Evolutionary conservation across 1,284 basidiomycete species (phyloP).

Genomic region (Vanrija humicola): DNA sequence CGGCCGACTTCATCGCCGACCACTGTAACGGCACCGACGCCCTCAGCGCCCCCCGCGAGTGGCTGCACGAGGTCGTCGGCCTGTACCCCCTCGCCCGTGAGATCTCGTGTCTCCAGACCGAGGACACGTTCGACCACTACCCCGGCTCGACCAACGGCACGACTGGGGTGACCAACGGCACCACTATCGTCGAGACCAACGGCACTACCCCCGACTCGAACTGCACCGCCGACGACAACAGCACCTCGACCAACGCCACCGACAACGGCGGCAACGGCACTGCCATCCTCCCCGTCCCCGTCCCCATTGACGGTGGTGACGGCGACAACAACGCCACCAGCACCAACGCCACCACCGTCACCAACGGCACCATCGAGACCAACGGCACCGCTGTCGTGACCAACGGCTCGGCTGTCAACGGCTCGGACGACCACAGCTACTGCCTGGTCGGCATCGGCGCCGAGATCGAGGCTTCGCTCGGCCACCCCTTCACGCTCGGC

Average conservation of each 20-base stretch:
- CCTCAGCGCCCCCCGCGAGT: conserved; percentile 11
- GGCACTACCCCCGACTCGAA: conserved; percentile 4
- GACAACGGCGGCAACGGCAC: conserved; percentile 21
- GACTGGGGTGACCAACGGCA: background rate
- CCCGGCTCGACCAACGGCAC: no score
- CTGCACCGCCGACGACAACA: background rate
- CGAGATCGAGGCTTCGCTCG: conserved; percentile 35
- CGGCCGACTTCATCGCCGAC: conserved; percentile 23
- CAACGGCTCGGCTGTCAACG: conserved; percentile 11
- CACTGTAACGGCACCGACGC: conserved; percentile 28
- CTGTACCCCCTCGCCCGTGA: conserved; percentile 43
- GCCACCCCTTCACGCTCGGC: conserved; percentile 33
- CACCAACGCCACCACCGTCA: no score
- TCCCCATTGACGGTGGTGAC: conserved; percentile 1
- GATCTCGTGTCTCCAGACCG: conserved; percentile 41
- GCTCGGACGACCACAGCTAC: conserved; percentile 15
- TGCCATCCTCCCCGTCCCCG: background rate
- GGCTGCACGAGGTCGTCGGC: conserved; percentile 20
- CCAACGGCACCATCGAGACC: background rate
- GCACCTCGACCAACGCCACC: conserved; percentile 28
- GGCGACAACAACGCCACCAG: no score
- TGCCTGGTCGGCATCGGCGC: conserved; percentile 38
- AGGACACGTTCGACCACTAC: background rate
- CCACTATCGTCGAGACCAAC: conserved; percentile 10
- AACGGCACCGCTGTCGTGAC: background rate